A percentile compares a stretch with the other conserved stretches of the same genome.
Conservation (phyloP, 176 grass and related monocot species). For the Zea luxurians region DNA sequence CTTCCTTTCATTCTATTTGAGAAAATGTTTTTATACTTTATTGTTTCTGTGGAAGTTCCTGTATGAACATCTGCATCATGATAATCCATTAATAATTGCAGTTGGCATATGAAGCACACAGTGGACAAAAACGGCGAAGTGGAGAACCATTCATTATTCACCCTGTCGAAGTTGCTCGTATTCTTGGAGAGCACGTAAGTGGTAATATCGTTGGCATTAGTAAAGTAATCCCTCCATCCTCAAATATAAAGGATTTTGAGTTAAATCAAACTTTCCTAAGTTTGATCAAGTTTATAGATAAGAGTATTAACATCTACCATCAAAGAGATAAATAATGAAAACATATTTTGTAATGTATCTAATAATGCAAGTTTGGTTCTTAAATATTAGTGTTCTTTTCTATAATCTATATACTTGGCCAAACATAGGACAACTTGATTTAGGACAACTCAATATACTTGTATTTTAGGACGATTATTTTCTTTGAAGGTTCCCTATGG, state of each 20-base stretch:
- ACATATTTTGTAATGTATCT: background rate
- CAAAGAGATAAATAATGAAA: background rate
- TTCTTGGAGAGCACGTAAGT: slow-evolving; percentile 93
- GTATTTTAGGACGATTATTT: background rate
- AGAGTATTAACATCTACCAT: background rate
- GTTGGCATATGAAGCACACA: slow-evolving; percentile 94
- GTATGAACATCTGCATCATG: slow-evolving; percentile 13
- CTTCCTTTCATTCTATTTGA: slow-evolving; percentile 20
- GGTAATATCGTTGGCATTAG: slow-evolving; percentile 14
- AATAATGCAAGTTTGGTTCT: background rate
- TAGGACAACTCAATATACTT: background rate
- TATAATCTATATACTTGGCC: background rate
- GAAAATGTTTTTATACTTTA: background rate
- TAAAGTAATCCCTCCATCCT: background rate
- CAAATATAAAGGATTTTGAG: background rate
- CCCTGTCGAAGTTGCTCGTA: slow-evolving; percentile 96
- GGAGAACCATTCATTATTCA: slow-evolving; percentile 99
- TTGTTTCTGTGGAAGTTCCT: slow-evolving; percentile 24
- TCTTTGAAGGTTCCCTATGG: background rate
- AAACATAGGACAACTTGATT: background rate
- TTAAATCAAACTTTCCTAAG: background rate
- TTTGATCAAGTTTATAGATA: background rate
- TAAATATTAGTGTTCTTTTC: background rate
- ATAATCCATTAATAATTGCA: slow-evolving; percentile 50
- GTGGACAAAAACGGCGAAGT: slow-evolving; percentile 91